Evolutionary conservation across 106 monocot species (phyloP), one percentile per base, ranked within the genome.

Genomic region (Acanthochlamys bracteata): DNA sequence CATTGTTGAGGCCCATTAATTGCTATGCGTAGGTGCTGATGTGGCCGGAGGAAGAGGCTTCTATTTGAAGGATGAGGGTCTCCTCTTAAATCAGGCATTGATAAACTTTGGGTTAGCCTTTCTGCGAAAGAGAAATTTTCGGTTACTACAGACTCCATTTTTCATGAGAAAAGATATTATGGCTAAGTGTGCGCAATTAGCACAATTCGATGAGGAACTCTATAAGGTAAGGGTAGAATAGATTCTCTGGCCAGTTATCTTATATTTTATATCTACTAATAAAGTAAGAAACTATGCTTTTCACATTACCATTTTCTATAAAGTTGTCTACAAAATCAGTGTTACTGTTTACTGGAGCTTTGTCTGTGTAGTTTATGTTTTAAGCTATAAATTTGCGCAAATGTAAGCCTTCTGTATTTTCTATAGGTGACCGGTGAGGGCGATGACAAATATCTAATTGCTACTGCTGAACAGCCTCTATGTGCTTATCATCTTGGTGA

Each of bases 111-210:
- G 80, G 24, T 70, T 96, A 45, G 67, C 78, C 25, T 96, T 96
- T 75, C 72, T 96, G 67, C 64, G 55, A 49, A 73, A 80, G 53
- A 74, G 85, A 45, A 86, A 86, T 17, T 91, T 80, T 66, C 67
- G 73, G 41, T 80, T 80, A 56, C 63, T 96, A 57, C 96, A 96
- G 24, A 96, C 96, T 69, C 96, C 96, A 25, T 96, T 91, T 65
- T 96, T 96, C 70, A 96, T 96, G 96, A 82, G 96, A 67, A 96
- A 96, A 71, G 96, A 96, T 45, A 74, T 83, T 2, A 96, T 96
- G 96, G 90, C 61, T 68, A 96, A 88, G 68, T 96, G 96, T 79
- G 96, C 96, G 23, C 96, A 96, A 49, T 74, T 96, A 58, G 70
- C 88, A 70, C 96, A 96, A 66, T 96, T 96, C 70, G 96, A 96